Percentiles rank a stretch among this genome's conserved stretches.
These are phyloP conservation scores for Coemansia sp. DNA, from an alignment of 192 early-diverging fungal species.

Conservation along the genomic window DNA sequence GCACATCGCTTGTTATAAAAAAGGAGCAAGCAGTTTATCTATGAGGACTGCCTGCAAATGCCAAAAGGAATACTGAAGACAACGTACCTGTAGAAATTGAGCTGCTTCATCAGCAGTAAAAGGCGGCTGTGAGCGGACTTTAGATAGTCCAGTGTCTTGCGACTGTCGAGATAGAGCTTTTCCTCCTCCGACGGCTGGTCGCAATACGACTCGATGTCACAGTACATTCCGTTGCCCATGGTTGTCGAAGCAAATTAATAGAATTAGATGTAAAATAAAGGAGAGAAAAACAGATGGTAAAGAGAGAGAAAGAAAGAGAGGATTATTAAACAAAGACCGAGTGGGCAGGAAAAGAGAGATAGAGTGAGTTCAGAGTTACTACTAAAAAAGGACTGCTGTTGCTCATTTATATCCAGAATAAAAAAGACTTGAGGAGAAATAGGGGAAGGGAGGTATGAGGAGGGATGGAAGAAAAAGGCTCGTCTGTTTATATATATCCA, in stretches of 20 bases:
- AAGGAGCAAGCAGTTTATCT: neutral
- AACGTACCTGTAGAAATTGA: conserved; percentile 35
- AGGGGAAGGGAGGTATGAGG: neutral
- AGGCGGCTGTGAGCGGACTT: conserved; percentile 31
- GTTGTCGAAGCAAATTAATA: neutral
- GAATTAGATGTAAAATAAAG: neutral
- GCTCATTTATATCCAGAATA: conserved; percentile 3
- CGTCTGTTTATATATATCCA: neutral
- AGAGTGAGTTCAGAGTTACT: conserved; percentile 1
- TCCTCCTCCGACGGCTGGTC: conserved; percentile 21
- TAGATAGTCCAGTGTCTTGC: conserved; percentile 35
- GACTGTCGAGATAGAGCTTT: conserved; percentile 27
- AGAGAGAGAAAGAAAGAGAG: neutral
- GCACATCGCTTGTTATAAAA: neutral
- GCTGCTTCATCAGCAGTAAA: conserved; percentile 26
- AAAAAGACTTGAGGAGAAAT: neutral
- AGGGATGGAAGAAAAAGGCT: neutral
- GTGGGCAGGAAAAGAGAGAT: neutral
- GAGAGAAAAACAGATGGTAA: neutral
- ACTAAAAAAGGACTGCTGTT: conserved; percentile 3
- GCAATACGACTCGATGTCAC: conserved; percentile 28
- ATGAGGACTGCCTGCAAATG: neutral
- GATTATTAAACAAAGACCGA: neutral
- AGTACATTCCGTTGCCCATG: conserved; percentile 54
- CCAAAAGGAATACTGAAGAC: neutral